Evolutionary conservation across 345 rosid genomes (phyloP).

Genomic region (Rhodomyrtus tomentosa): DNA sequence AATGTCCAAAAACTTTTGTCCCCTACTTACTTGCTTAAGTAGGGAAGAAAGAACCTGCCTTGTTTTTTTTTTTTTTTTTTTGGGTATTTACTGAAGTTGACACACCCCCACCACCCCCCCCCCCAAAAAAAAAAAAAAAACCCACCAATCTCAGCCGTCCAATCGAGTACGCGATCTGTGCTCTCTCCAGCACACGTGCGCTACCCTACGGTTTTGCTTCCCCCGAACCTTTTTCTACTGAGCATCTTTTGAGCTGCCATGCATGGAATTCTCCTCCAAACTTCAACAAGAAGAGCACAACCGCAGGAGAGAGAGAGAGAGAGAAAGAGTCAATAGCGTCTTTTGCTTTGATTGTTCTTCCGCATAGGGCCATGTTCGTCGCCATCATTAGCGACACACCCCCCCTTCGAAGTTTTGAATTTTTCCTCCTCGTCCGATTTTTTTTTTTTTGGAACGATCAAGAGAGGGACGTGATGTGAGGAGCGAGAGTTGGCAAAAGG

Average conservation of each 20-base stretch:
- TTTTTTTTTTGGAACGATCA: background rate
- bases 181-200: background rate
- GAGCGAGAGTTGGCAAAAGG: background rate
- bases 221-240: background rate
- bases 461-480: background rate
- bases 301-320: background rate
- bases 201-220: background rate
- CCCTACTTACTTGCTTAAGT: no score
- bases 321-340: background rate
- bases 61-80: no score
- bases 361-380: constrained; percentile 9
- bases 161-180: background rate
- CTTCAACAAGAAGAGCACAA: background rate
- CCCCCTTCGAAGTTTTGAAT: constrained; percentile 1
- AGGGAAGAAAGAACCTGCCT: background rate
- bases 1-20: no score
- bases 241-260: background rate
- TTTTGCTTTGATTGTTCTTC: background rate
- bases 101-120: no score
- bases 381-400: constrained; percentile 39
- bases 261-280: constrained; percentile 2
- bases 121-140: no score
- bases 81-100: no score
- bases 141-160: background rate
- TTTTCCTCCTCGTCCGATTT: background rate